These are phyloP conservation scores for Ustilago tritici DNA, from an alignment of 1,284 basidiomycete species.

Conservation along the genomic window DNA sequence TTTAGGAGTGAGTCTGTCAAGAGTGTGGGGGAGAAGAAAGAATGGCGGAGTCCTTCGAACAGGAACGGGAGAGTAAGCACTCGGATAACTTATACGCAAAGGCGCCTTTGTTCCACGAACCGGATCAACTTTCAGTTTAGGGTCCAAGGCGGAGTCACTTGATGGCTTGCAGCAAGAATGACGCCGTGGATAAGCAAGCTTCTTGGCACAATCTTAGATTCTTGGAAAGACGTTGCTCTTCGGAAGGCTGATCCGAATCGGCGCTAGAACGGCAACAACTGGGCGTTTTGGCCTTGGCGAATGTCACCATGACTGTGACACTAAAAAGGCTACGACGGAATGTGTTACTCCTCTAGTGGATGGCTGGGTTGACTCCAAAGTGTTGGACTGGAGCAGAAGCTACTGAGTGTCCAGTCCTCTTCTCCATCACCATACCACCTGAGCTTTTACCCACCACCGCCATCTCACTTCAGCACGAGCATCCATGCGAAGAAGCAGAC, in stretches of 20 bases:
- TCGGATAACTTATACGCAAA: not conserved
- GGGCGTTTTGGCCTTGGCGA: not conserved
- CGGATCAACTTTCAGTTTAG: slow-evolving; percentile 1
- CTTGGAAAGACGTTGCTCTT: not conserved
- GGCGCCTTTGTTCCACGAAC: not conserved
- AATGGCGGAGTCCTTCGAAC: not conserved
- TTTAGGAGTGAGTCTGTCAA: not conserved
- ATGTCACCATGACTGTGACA: not conserved
- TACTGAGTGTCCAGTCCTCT: not conserved
- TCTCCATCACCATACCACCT: not conserved
- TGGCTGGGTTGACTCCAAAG: not conserved
- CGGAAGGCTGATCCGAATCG: not conserved
- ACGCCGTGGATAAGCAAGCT: slow-evolving; percentile 2
- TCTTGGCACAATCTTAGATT: slow-evolving; percentile 5
- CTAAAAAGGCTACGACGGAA: not conserved
- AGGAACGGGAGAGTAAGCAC: not conserved
- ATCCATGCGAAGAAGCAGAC: not conserved
- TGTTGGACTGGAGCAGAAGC: not conserved
- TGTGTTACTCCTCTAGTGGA: not conserved
- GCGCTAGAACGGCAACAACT: not conserved
- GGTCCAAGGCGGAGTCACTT: slow-evolving; percentile 6
- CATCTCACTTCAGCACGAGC: not conserved
- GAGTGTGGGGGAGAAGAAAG: too few relatives aligned
- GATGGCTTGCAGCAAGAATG: slow-evolving; percentile 4
- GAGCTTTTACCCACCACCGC: not conserved